phyloP scores from a whole-genome alignment of 1,139 yeast species.

The Yamadazyma triangularis region DNA sequence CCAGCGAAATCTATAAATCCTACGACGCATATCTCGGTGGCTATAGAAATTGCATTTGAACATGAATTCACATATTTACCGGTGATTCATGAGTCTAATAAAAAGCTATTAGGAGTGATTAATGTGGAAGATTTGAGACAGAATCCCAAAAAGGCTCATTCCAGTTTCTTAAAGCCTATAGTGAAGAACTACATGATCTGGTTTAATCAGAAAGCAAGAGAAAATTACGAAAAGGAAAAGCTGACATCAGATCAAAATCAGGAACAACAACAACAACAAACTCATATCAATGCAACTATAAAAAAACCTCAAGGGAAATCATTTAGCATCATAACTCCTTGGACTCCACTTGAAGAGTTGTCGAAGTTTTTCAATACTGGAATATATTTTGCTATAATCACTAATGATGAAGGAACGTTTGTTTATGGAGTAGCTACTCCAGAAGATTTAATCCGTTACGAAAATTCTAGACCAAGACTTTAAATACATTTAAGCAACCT shows the following conservation, averaged over 20 bases:
- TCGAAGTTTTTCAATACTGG: constrained; percentile 49
- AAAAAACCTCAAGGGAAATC: constrained; percentile 30
- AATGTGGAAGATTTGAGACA: constrained; percentile 44
- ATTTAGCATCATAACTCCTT: constrained; percentile 48
- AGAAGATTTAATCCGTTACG: constrained; percentile 53
- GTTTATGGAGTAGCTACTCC: constrained; percentile 64
- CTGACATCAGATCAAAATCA: not conserved
- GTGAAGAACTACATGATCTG: constrained; percentile 40
- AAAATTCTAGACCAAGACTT: constrained; percentile 48
- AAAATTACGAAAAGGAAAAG: constrained; percentile 22
- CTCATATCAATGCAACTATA: constrained; percentile 19
- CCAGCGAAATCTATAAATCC: constrained; percentile 60
- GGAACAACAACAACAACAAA: constrained; percentile 12
- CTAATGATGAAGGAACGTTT: constrained; percentile 50
- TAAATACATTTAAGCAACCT: constrained; percentile 31
- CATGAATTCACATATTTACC: constrained; percentile 56
- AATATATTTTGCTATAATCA: constrained; percentile 54
- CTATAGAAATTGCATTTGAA: constrained; percentile 48
- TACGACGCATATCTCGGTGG: constrained; percentile 44
- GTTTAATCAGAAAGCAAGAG: constrained; percentile 38
- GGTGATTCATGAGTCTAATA: constrained; percentile 48
- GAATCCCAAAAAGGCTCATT: constrained; percentile 18
- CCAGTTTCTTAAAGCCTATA: constrained; percentile 24
- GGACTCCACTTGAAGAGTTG: constrained; percentile 53
- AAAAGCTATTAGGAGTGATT: constrained; percentile 51